Percentiles rank a stretch among this genome's conserved stretches.
phyloP scores from a whole-genome alignment of 306 rosid species.

The Cicer judaicum region DNA sequence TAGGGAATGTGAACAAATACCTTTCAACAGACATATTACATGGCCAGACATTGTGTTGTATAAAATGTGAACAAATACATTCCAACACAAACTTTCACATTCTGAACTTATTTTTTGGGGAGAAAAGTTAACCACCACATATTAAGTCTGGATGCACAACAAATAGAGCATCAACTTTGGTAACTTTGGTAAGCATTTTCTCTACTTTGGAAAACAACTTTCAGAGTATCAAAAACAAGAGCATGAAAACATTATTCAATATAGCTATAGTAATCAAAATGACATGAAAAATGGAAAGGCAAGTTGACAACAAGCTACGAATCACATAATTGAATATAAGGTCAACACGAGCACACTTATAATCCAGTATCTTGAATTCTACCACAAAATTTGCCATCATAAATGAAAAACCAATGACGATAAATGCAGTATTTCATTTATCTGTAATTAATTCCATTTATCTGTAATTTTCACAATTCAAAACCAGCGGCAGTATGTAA shows the following conservation, averaged over 20 bases:
- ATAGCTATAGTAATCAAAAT: neutral
- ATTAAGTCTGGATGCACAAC: neutral
- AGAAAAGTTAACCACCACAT: neutral
- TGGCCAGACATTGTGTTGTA: too few relatives aligned
- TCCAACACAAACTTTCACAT: neutral
- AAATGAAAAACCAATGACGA: neutral
- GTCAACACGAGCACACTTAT: neutral
- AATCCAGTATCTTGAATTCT: slow-evolving; percentile 25
- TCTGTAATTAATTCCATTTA: slow-evolving; percentile 1
- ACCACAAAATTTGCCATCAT: slow-evolving; percentile 5
- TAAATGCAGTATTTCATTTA: too few relatives aligned
- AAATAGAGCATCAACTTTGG: neutral
- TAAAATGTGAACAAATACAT: too few relatives aligned
- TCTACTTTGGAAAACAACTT: neutral
- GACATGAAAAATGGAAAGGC: slow-evolving; percentile 3
- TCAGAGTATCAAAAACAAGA: neutral
- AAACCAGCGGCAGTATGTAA: neutral
- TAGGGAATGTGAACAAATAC: neutral
- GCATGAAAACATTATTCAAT: slow-evolving; percentile 3
- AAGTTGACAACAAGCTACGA: neutral
- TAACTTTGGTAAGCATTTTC: neutral
- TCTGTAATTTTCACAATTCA: slow-evolving; percentile 31
- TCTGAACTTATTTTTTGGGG: neutral
- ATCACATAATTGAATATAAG: neutral
- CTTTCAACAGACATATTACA: neutral